Evolutionary conservation across 345 rosid species (phyloP), one percentile per base, ranked within the genome.

Genomic region (Lagerstroemia speciosa): DNA sequence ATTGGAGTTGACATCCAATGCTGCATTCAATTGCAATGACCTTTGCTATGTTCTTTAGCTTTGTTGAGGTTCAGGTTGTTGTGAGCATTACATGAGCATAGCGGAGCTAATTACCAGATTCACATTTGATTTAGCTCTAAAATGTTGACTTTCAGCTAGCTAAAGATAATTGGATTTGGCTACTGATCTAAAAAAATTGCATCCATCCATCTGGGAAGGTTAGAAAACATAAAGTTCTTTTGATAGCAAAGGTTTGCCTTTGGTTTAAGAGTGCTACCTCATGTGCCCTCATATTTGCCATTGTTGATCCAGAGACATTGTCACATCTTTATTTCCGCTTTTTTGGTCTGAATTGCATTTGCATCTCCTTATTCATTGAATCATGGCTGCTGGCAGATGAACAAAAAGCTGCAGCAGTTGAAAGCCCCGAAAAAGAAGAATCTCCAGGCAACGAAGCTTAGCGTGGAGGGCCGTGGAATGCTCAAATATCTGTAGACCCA

Each of bases 401-500:
- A 88, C 72, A 91, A 89, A 81, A 94, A 87, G 82, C 75, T 94
- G 81, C 99, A 91, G 80, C 97, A 91, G 85, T 85, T 94, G 72
- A 94, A 94, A 77, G 95, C 91, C 67, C 90, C 96, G 6, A 91
- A 92, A 78, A 94, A 94, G 95, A 88, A 83, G 90, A 77, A 83
- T 72, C 72, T 91, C 67, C 99, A 94, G 77, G 99, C 99, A 17
- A 84, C 99, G 10, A 94, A 82, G 67, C 84, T 94, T 62, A 89
- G 98, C 7, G 96, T 89, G 48, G 99, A 94, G 81, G 98, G 99
- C 64, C 92, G 98, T 61, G 99, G 99, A 30, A 94, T 94, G 99
- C 72, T 86, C 50, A 94, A 94, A 72, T 94, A 94, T 82, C 84
- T 94, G 72, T 91, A 57, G 61, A 19, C 6, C 3, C 60, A 8